phyloP scores from a whole-genome alignment of 2,329 filamentous ascomycete genomes.

The Seiridium unicorne region DNA sequence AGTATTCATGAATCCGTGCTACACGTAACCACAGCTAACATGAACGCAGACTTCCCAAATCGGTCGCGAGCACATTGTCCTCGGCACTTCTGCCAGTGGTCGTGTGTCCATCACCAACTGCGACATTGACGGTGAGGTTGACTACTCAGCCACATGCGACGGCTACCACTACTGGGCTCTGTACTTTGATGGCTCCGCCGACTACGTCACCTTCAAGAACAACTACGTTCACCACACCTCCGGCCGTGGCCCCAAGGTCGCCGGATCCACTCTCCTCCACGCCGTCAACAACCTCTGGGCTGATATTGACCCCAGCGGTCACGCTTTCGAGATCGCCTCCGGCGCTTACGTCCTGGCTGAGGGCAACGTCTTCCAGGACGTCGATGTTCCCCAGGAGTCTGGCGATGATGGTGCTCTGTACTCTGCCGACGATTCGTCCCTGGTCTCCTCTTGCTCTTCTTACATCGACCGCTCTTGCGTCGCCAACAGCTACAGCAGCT shows the following conservation, averaged over 20 bases:
- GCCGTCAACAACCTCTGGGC: constrained; percentile 40
- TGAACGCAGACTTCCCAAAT: constrained; percentile 30
- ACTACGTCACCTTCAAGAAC: constrained; percentile 37
- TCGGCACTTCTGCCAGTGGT: constrained; percentile 28
- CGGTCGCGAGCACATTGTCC: constrained; percentile 40
- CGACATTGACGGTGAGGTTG: constrained; percentile 39
- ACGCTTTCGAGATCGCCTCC: constrained; percentile 40
- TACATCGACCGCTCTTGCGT: constrained; percentile 10
- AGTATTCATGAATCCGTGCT: not conserved
- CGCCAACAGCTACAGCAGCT: constrained; percentile 9
- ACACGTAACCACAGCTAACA: not conserved
- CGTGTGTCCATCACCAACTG: constrained; percentile 43
- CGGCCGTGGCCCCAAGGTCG: constrained; percentile 41
- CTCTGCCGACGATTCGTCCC: constrained; percentile 1
- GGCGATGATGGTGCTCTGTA: constrained; percentile 9
- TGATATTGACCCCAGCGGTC: constrained; percentile 31
- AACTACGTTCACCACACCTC: constrained; percentile 43
- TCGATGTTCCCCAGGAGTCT: constrained; percentile 14
- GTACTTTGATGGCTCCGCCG: constrained; percentile 35
- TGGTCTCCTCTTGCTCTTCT: constrained; percentile 2
- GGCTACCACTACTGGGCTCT: constrained; percentile 44
- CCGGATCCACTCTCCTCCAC: constrained; percentile 29
- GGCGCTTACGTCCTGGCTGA: constrained; percentile 43
- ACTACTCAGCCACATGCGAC: constrained; percentile 39
- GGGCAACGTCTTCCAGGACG: constrained; percentile 42